Evolutionary conservation across 2,329 filamentous ascomycete genomes (phyloP).

Genomic region (Akanthomyces lecanii): DNA sequence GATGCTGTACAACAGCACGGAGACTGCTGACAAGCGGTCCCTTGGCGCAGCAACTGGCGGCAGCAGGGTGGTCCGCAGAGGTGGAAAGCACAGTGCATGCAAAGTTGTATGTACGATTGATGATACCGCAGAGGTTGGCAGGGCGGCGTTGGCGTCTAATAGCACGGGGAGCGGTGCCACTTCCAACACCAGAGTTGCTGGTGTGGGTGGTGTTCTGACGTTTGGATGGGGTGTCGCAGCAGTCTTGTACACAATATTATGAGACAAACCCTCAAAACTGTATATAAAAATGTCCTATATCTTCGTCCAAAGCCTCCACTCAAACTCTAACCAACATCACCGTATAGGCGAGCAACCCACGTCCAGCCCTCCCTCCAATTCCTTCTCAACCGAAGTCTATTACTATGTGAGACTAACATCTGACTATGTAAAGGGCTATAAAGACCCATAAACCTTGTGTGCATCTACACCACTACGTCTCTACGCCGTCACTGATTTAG

Average conservation of each 20-base stretch:
- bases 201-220: neutral
- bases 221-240: neutral
- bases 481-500: slow-evolving; percentile 12
- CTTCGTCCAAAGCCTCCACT: neutral
- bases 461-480: neutral
- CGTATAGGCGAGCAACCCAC: too few species aligned
- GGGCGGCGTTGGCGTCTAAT: slow-evolving; percentile 24
- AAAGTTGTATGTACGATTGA: slow-evolving; percentile 32
- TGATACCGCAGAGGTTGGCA: slow-evolving; percentile 28
- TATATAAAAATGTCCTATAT: neutral
- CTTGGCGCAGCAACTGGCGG: neutral
- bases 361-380: neutral
- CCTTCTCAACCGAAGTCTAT: slow-evolving; percentile 6
- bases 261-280: neutral
- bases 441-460: neutral
- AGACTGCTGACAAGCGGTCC: slow-evolving; percentile 26
- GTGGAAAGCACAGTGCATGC: slow-evolving; percentile 20
- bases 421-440: slow-evolving; percentile 1
- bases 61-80: slow-evolving; percentile 32
- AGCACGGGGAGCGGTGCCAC: slow-evolving; percentile 18
- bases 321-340: neutral
- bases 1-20: slow-evolving; percentile 49
- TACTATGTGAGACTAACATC: slow-evolving; percentile 2
- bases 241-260: neutral
- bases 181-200: neutral